Evolutionary conservation across 2,329 filamentous ascomycete genomes (phyloP).

Genomic region (Nemania sp.): DNA sequence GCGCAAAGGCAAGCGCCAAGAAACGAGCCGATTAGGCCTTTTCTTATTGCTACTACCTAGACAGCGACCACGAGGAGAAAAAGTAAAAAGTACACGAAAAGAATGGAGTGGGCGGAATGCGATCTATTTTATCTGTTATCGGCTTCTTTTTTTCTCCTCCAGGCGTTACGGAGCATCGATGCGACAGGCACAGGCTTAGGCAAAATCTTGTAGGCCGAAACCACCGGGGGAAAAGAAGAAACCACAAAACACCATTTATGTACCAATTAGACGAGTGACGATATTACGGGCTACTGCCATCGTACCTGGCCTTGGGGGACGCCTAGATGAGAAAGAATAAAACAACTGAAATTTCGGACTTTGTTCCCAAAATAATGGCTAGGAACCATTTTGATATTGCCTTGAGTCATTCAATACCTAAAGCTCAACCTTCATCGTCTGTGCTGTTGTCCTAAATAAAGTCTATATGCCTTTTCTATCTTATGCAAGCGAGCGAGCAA

Average conservation of each 20-base stretch:
- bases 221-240: too few species aligned
- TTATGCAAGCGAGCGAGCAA: too few species aligned
- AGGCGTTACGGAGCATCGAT: constrained; percentile 43
- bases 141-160: constrained; percentile 33
- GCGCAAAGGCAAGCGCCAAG: constrained; percentile 45
- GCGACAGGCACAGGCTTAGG: constrained; percentile 22
- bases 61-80: constrained; percentile 25
- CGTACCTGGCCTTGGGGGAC: background rate
- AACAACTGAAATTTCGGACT: background rate
- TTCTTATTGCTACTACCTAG: constrained; percentile 1
- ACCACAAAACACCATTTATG: constrained; percentile 30
- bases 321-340: constrained; percentile 7
- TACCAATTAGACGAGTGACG: constrained; percentile 38
- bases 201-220: constrained; percentile 25
- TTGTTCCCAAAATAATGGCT: background rate
- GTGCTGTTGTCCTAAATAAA: background rate
- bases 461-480: background rate
- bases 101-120: constrained; percentile 6
- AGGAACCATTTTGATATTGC: too few species aligned
- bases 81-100: constrained; percentile 3
- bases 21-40: constrained; percentile 52
- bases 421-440: background rate
- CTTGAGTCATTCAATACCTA: background rate
- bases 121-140: constrained; percentile 39
- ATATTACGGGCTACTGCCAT: constrained; percentile 27